A percentile compares a stretch with the other conserved stretches of the same genome.
Conservation (phyloP, 2,329 filamentous ascomycete species). For the Talaromyces sp. region DNA sequence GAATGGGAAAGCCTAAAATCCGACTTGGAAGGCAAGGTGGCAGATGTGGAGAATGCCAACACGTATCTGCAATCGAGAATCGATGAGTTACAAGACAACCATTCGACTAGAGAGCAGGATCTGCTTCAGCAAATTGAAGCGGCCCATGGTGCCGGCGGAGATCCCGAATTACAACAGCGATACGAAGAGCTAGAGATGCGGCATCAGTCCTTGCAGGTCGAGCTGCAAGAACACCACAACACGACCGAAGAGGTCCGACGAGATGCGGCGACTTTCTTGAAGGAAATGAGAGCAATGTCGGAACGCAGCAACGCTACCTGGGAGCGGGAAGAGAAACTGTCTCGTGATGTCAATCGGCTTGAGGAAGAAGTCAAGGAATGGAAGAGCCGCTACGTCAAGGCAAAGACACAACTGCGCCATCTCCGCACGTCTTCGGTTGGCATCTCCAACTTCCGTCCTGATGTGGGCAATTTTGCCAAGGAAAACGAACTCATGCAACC, state of each 20-base stretch:
- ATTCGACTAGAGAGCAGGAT: constrained; percentile 58
- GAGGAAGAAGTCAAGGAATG: constrained; percentile 83
- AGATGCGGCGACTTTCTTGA: constrained; percentile 76
- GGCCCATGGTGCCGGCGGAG: constrained; percentile 25
- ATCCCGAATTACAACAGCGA: constrained; percentile 58
- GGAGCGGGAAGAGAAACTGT: constrained; percentile 75
- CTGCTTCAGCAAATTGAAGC: constrained; percentile 59
- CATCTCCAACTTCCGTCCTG: constrained; percentile 46
- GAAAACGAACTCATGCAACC: constrained; percentile 68
- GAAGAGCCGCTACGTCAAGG: constrained; percentile 81
- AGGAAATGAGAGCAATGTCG: constrained; percentile 84
- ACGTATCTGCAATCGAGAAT: constrained; percentile 74
- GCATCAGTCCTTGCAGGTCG: constrained; percentile 62
- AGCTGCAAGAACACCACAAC: constrained; percentile 68
- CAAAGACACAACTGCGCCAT: constrained; percentile 80
- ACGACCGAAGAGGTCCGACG: constrained; percentile 81
- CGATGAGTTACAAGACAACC: constrained; percentile 65
- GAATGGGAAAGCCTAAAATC: constrained; percentile 62
- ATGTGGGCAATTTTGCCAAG: constrained; percentile 50
- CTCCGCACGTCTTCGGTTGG: constrained; percentile 77
- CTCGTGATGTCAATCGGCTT: constrained; percentile 67
- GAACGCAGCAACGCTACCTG: constrained; percentile 72
- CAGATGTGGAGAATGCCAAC: constrained; percentile 71
- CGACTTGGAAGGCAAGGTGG: constrained; percentile 67
- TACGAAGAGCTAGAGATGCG: constrained; percentile 51